These are phyloP conservation scores for Elsinoe arachidis DNA, from an alignment of 2,329 filamentous ascomycete genomes.

Conservation along the genomic window DNA sequence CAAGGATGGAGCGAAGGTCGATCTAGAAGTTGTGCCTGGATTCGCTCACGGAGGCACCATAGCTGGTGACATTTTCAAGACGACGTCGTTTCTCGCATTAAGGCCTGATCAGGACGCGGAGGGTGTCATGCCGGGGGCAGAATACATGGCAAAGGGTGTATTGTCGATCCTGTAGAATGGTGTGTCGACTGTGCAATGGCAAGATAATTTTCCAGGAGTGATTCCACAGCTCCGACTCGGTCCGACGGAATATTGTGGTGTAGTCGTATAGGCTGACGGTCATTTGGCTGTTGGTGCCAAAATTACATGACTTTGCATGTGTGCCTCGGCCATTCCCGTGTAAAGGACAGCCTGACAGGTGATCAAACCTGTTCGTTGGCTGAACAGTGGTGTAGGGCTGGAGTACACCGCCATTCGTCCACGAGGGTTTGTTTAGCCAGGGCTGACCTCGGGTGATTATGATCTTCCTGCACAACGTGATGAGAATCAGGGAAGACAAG, in stretches of 20 bases:
- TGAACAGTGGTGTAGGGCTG: neutral
- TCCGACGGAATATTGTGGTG: neutral
- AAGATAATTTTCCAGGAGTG: neutral
- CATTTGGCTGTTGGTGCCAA: neutral
- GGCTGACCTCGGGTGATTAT: slow-evolving; percentile 6
- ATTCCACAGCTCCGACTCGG: neutral
- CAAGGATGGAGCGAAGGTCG: slow-evolving; percentile 6
- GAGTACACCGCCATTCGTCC: slow-evolving; percentile 1
- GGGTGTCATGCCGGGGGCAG: neutral
- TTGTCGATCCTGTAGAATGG: neutral
- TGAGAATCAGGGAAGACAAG: neutral
- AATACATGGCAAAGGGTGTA: neutral
- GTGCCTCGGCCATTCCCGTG: neutral
- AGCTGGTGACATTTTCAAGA: neutral
- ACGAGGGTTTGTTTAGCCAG: neutral
- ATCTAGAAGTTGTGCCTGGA: slow-evolving; percentile 1
- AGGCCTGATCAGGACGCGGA: neutral
- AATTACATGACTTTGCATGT: neutral
- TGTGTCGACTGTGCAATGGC: neutral
- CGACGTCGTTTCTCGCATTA: neutral
- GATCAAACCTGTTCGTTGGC: neutral
- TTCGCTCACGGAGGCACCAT: slow-evolving; percentile 1
- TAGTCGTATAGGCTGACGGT: no score
- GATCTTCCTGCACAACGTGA: slow-evolving; percentile 5
- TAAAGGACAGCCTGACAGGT: neutral